These are phyloP conservation scores for Quercus tomentella DNA, from an alignment of 331 rosid genomes.

Conservation along the genomic window DNA sequence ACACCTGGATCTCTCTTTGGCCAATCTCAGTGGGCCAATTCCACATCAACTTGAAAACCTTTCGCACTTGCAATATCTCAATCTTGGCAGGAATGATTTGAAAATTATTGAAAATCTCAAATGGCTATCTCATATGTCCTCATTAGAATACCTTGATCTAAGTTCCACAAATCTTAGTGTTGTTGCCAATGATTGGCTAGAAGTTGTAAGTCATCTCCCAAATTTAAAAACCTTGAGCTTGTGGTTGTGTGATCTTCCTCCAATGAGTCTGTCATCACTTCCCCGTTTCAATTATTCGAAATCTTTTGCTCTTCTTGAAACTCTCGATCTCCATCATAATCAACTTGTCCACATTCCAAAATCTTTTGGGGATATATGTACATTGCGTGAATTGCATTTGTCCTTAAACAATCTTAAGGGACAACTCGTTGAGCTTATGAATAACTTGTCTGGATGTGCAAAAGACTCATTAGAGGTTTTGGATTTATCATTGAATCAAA, in stretches of 20 bases:
- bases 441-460: background rate
- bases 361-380: background rate
- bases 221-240: background rate
- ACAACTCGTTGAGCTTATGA: too few relatives aligned
- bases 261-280: background rate
- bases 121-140: too few relatives aligned
- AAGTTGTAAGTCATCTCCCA: background rate
- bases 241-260: background rate
- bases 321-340: too few relatives aligned
- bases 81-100: too few relatives aligned
- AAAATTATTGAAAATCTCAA: too few relatives aligned
- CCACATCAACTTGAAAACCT: too few relatives aligned
- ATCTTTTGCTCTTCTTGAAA: background rate
- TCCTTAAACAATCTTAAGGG: too few relatives aligned
- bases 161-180: fast-evolving
- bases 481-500: background rate
- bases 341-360: background rate
- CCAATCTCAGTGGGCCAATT: too few relatives aligned
- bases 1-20: too few relatives aligned
- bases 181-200: background rate
- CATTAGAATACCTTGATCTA: too few relatives aligned
- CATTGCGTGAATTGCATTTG: too few relatives aligned
- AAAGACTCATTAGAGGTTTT: background rate
- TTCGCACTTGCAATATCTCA: too few relatives aligned
- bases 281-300: background rate